Evolutionary conservation across 2,329 filamentous ascomycete genomes (phyloP), one percentile per base, ranked within the genome.

Genomic region (Hypocreales sp.): DNA sequence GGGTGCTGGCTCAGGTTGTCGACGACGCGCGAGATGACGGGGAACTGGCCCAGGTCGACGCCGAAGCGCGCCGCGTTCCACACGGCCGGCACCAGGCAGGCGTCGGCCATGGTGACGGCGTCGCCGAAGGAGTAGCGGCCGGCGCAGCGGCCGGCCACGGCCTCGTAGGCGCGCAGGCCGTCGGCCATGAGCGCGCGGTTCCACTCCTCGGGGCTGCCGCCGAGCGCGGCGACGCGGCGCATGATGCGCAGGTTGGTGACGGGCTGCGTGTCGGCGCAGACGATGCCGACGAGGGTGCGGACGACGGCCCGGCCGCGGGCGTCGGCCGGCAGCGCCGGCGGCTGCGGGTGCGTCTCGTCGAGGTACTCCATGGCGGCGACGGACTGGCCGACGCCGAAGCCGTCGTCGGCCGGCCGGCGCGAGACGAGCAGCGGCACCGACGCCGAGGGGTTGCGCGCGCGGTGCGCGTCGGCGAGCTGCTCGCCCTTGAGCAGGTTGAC

Each of bases 301-400:
- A 69, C 64, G 3, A 47, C 41, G 0, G 69, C 68, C 12, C 71
- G 56, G 0, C 36, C 41, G 3, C 47, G 37, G 0, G 53, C 44
- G 15, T 64, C 46, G 0, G 70, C 66, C 1, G 70, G 70, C 1
- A 74, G 55, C 1, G 73, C 53, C 0, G 50, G 37, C 0, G 43
- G 32, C 0, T 51, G 39, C 0, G 64, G 58, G 23, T 60, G 58
- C 2, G 47, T 45, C 36, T 76, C 70, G 25, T 75, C 70, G 3
- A 77, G 56, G 34, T 66, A 77, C 39, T 76, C 70, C 4, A 77
- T 53, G 0, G 68, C 69, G 2, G 72, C 64, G 20, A 72, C 42
- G 5, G 67, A 73, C 39, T 73, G 68, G 5, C 58, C 60, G 17
- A 67, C 59, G n/a, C 48, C 51, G 21, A 67, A 49, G 13, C 41